Evolutionary conservation across 2,329 filamentous ascomycete genomes (phyloP).

Genomic region (Xylariaceae sp.): DNA sequence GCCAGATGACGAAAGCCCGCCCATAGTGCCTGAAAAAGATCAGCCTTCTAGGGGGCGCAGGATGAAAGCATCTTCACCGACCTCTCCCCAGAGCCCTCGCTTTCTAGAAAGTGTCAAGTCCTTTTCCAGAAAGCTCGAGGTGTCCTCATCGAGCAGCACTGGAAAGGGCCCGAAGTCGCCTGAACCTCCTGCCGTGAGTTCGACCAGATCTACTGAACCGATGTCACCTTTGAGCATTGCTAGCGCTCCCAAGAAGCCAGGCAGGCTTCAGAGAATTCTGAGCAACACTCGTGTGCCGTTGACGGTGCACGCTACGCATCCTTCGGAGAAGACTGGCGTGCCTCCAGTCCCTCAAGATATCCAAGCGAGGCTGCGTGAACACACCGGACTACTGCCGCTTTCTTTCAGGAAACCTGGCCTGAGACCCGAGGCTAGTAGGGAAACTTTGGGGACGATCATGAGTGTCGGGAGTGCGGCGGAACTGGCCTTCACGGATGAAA

Average conservation of each 20-base stretch:
- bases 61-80: too few relatives aligned
- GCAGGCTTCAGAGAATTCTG: slow-evolving; percentile 33
- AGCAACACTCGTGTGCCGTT: slow-evolving; percentile 26
- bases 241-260: slow-evolving; percentile 27
- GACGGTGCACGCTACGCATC: slow-evolving; percentile 26
- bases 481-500: too few relatives aligned
- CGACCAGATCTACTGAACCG: slow-evolving; percentile 22
- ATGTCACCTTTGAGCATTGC: slow-evolving; percentile 27
- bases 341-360: slow-evolving; percentile 29
- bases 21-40: too few relatives aligned
- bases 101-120: neutral
- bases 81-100: too few relatives aligned
- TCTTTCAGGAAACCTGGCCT: slow-evolving; percentile 29
- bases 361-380: slow-evolving; percentile 29
- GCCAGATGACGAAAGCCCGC: too few relatives aligned
- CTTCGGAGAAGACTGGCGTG: slow-evolving; percentile 21
- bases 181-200: slow-evolving; percentile 19
- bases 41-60: too few relatives aligned
- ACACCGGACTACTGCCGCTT: slow-evolving; percentile 25
- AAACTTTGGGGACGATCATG: slow-evolving; percentile 42
- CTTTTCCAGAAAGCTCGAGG: neutral
- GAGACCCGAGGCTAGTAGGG: slow-evolving; percentile 35
- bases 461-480: slow-evolving; percentile 42
- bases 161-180: slow-evolving; percentile 14
- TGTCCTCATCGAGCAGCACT: neutral